Evolutionary conservation across 169 alveolate species (phyloP).

Genomic region (Condylostoma magnum): DNA sequence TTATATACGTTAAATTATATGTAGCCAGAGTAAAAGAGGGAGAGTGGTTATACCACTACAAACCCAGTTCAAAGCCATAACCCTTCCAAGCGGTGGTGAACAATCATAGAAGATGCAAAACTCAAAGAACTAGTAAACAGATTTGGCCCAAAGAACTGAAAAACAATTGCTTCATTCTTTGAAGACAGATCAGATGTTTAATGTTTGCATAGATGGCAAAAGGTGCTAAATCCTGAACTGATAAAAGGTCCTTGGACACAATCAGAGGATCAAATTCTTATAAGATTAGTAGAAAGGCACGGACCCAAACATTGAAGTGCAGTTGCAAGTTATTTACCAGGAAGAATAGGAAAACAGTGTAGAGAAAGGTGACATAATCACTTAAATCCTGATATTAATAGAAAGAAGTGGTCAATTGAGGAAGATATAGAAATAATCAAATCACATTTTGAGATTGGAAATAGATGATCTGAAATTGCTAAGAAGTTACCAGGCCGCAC

Average conservation of each 20-base stretch:
- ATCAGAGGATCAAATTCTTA: constrained; percentile 77
- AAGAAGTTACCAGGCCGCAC: constrained; percentile 74
- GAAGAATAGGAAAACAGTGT: constrained; percentile 82
- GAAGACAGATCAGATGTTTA: constrained; percentile 68
- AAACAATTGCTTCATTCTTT: constrained; percentile 66
- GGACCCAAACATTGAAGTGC: constrained; percentile 83
- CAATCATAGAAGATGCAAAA: constrained; percentile 60
- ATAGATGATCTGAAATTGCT: constrained; percentile 77
- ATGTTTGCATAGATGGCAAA: constrained; percentile 79
- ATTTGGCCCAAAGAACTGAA: constrained; percentile 80
- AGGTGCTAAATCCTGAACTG: constrained; percentile 73
- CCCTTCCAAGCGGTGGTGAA: constrained; percentile 37
- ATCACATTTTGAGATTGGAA: constrained; percentile 42
- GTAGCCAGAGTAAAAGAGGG: too few species aligned
- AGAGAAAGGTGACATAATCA: constrained; percentile 82
- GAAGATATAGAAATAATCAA: constrained; percentile 65
- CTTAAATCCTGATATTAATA: constrained; percentile 74
- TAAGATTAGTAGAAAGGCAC: constrained; percentile 64
- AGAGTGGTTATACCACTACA: too few species aligned
- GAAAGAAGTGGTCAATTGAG: constrained; percentile 76
- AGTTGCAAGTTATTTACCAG: constrained; percentile 76
- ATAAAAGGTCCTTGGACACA: constrained; percentile 84
- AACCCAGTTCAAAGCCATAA: too few species aligned
- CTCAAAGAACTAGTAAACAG: constrained; percentile 57
- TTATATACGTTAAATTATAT: too few species aligned